A percentile compares a stretch with the other conserved stretches of the same genome.
These are phyloP conservation scores for Mrakia blollopis DNA, from an alignment of 768 basidiomycete genomes.

Conservation along the genomic window DNA sequence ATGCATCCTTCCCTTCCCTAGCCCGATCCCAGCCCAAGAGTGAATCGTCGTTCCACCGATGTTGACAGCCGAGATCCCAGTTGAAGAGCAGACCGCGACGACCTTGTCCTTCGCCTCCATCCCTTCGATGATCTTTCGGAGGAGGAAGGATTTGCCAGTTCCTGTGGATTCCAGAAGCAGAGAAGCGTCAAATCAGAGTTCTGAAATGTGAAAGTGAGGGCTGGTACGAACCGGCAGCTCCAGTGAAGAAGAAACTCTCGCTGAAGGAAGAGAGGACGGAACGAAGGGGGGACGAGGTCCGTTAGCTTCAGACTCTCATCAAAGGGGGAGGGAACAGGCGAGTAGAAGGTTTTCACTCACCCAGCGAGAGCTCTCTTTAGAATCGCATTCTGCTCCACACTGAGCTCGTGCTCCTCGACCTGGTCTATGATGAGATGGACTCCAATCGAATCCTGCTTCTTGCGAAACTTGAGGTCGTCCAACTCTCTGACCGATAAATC, in stretches of 20 bases:
- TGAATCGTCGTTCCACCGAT: constrained; percentile 94
- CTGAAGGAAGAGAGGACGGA: constrained; percentile 34
- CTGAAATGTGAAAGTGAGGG: neutral
- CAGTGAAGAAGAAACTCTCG: constrained; percentile 87
- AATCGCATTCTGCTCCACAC: neutral
- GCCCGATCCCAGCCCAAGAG: constrained; percentile 89
- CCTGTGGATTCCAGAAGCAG: constrained; percentile 50
- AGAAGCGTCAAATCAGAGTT: neutral
- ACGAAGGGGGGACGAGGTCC: neutral
- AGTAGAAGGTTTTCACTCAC: neutral
- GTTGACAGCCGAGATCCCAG: constrained; percentile 95
- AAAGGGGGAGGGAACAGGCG: too few relatives aligned
- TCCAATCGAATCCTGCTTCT: neutral
- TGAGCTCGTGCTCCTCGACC: neutral
- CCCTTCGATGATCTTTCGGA: constrained; percentile 80
- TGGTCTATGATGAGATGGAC: neutral
- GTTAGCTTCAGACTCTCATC: neutral
- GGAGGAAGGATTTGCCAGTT: constrained; percentile 91
- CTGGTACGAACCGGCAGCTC: constrained; percentile 58
- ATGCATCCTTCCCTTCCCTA: constrained; percentile 64
- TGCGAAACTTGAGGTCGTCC: neutral
- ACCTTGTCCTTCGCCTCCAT: constrained; percentile 60
- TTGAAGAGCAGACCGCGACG: constrained; percentile 90
- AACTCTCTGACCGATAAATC: neutral
- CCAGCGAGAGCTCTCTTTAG: neutral